phyloP scores from a whole-genome alignment of 352 stramenopile species.

The Vaucheria bursata region DNA sequence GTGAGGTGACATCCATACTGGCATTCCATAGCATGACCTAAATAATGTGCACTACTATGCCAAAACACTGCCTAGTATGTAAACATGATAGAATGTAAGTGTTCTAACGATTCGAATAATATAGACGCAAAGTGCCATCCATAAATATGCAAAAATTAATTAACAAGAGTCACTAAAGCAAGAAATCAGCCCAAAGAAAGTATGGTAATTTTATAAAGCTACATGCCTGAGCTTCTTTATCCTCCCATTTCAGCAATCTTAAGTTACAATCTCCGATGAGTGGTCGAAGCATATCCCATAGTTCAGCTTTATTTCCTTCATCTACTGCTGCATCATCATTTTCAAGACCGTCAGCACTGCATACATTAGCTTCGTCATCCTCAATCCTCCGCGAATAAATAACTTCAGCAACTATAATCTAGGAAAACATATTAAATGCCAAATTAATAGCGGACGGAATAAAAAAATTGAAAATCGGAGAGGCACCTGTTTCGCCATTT shows the following conservation, averaged over 20 bases:
- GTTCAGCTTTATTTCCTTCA: slow-evolving; percentile 52
- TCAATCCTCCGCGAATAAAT: slow-evolving; percentile 22
- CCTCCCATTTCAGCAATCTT: slow-evolving; percentile 96
- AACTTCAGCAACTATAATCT: slow-evolving; percentile 24
- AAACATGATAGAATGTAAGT: background rate
- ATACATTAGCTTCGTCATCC: slow-evolving; percentile 39
- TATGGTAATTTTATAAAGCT: slow-evolving; percentile 4
- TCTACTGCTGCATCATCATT: slow-evolving; percentile 6
- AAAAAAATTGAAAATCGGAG: background rate
- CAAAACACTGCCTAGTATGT: slow-evolving; percentile 68
- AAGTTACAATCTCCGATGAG: slow-evolving; percentile 91
- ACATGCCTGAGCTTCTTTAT: slow-evolving; percentile 75
- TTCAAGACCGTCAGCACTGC: slow-evolving; percentile 27
- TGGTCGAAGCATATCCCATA: slow-evolving; percentile 54
- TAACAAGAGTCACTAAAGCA: background rate
- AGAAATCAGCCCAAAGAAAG: background rate
- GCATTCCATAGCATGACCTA: slow-evolving; percentile 91
- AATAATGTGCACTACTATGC: slow-evolving; percentile 93
- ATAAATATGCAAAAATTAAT: background rate
- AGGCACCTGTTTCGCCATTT: slow-evolving; percentile 56
- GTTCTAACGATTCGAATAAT: background rate
- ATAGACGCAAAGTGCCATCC: background rate
- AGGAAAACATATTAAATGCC: background rate
- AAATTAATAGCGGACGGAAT: background rate
- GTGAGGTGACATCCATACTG: slow-evolving; percentile 91